Evolutionary conservation across 1,139 yeast genomes (phyloP), one percentile per base, ranked within the genome.

Genomic region (Suhomyces coccinellae): DNA sequence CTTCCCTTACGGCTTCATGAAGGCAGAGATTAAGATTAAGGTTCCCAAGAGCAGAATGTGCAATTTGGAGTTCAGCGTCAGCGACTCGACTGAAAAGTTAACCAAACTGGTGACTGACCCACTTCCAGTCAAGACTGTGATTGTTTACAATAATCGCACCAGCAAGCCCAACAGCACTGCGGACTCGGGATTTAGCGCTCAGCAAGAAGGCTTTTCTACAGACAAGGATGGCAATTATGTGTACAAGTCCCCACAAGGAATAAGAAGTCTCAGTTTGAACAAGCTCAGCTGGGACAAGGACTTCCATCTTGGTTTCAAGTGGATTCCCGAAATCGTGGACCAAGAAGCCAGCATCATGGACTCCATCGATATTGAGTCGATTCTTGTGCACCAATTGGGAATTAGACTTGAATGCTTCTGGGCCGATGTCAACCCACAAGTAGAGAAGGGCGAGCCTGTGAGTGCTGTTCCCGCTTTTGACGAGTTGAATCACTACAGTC

Each of bases 31-130:
- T 33, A 65, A 65, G 45, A 78, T 88, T 41, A 68, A 70, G 36
- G 88, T 80, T 2, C 75, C 76, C 16, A 80, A 82, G 33, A 84
- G 82, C 59, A 76, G 95, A 56, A 72, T 75, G 51, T 88, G 96
- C 63, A 69, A 69, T 24, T 52, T 88, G 31, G 61, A 64, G 16
- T 87, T 88, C 66, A 77, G 79, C 55, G 68, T 79, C 6, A 54
- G 66, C 27, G 58, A 58, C 4, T 48, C 63, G 1, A 46, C 55
- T 12, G 64, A 77, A 0, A 64, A 61, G n/a, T 72, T 71, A 3
- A 40, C 47, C 41, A 43, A 48, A n/a, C 55, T 59, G 14, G 55
- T 62, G 14, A 66, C 67, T 1, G 55, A 67, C 13, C 16, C 31
- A 17, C 11, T 15, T 37, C 90, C 91, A 1, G 86, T 87, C 3